Conservation (phyloP, 495 filamentous ascomycete species). For the Neurospora discreta region DNA sequence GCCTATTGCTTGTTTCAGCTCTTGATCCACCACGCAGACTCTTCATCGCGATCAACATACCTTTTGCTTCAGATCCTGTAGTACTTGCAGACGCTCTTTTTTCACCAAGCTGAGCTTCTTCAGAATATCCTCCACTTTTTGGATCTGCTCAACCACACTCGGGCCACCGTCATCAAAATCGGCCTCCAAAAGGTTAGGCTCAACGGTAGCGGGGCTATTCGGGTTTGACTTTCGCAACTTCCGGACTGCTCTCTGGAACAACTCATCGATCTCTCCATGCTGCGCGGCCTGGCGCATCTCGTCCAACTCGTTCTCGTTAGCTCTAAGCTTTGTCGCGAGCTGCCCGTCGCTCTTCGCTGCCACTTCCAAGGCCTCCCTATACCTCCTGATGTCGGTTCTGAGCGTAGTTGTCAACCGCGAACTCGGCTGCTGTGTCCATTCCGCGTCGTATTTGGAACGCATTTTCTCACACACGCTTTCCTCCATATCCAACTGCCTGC, state of each 20-base stretch:
- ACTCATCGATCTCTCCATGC: slow-evolving; percentile 74
- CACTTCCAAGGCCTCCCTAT: slow-evolving; percentile 79
- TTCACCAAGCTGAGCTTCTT: slow-evolving; percentile 89
- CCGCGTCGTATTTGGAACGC: slow-evolving; percentile 89
- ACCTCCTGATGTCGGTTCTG: slow-evolving; percentile 73
- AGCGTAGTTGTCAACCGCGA: slow-evolving; percentile 78
- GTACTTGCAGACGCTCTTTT: slow-evolving; percentile 74
- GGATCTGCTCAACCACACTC: slow-evolving; percentile 83
- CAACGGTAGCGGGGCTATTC: slow-evolving; percentile 49
- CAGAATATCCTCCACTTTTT: slow-evolving; percentile 78
- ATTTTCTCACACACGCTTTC: slow-evolving; percentile 99
- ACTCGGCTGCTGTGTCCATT: slow-evolving; percentile 97
- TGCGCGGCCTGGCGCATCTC: slow-evolving; percentile 91
- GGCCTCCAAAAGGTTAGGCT: slow-evolving; percentile 78
- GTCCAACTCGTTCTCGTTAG: slow-evolving; percentile 79
- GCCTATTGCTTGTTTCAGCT: slow-evolving; percentile 42
- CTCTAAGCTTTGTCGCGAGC: slow-evolving; percentile 69
- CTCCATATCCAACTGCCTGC: slow-evolving; percentile 85
- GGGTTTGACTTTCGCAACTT: slow-evolving; percentile 46
- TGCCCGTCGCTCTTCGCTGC: slow-evolving; percentile 81
- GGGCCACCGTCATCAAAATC: slow-evolving; percentile 71
- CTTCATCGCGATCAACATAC: slow-evolving; percentile 32
- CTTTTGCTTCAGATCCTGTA: slow-evolving; percentile 97
- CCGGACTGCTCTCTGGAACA: slow-evolving; percentile 72
- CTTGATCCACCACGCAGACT: not conserved